Evolutionary conservation across 2,329 filamentous ascomycete genomes (phyloP), one percentile per base, ranked within the genome.

Genomic region (Cercospora sp.): DNA sequence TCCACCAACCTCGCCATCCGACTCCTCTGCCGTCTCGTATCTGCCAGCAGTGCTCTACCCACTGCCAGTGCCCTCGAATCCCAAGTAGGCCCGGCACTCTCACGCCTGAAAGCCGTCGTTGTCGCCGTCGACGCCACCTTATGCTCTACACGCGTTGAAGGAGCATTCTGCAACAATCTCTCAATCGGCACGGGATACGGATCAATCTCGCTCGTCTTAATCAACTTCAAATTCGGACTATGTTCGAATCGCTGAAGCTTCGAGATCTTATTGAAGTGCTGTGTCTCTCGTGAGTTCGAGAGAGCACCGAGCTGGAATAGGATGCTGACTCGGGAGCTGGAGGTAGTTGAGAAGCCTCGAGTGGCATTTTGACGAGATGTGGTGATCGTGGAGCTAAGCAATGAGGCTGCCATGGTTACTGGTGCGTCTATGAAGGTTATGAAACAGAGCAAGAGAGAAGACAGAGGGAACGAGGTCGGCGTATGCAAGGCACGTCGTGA

Each of bases 201-300:
- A 21, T 76, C 67, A 59, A 78, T 69, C 64, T 77, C 76, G 69
- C 75, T 74, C 8, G 71, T 71, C 53, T 77, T 66, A 67, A 78
- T 77, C 43, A 78, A 69, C 40, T 77, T 74, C 16, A 78, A 71
- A 2, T 70, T 63, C 1, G 76, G 76, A n/a, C 72, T 74, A 64
- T 78, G 76, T 63, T 77, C 75, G 61, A 72, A 69, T 28, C 75
- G 73, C 5, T 70, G 43, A 13, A 78, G 74, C 7, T 66, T 66
- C 37, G 76, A 74, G 51, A 76, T 55, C 60, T 76, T 77, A 71
- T 73, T 74, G 70, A 78, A 74, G 69, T 78, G 75, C 57, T 76
- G 74, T 1, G 75, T 78, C 40, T 78, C 76, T 26, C 75, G 74
- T 64, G 70, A 70, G 71, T 78, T 77, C 55, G 72, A 74, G 3